These are phyloP conservation scores for Epicoccum sorghinum DNA, from an alignment of 2,329 filamentous ascomycete genomes.

Conservation along the genomic window DNA sequence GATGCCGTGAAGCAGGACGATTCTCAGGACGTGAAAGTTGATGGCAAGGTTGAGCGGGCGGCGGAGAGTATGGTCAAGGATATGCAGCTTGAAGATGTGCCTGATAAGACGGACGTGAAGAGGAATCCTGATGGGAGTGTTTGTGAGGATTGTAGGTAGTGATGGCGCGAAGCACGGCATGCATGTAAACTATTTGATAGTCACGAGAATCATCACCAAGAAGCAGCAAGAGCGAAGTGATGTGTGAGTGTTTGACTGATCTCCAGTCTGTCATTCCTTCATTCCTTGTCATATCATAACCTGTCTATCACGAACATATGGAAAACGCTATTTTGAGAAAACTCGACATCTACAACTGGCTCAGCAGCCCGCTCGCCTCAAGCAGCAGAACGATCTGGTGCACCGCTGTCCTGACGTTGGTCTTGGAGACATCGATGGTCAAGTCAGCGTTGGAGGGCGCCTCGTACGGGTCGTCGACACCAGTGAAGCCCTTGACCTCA, in stretches of 20 bases:
- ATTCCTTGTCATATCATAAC: neutral
- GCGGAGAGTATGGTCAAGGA: constrained; percentile 9
- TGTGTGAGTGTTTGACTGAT: too few relatives aligned
- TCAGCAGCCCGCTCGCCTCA: constrained; percentile 86
- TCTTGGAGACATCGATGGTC: constrained; percentile 82
- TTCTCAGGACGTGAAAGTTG: neutral
- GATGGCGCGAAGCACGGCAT: too few relatives aligned
- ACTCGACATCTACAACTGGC: constrained; percentile 51
- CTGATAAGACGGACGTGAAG: constrained; percentile 22
- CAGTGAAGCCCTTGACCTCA: constrained; percentile 97
- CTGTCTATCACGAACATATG: too few relatives aligned
- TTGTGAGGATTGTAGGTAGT: constrained; percentile 43
- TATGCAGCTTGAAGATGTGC: constrained; percentile 1
- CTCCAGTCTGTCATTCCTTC: neutral
- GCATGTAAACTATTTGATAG: too few relatives aligned
- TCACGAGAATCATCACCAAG: too few relatives aligned
- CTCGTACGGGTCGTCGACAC: constrained; percentile 98
- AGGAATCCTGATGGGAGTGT: constrained; percentile 43
- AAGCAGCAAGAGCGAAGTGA: too few relatives aligned
- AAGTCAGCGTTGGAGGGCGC: constrained; percentile 79
- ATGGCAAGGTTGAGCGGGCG: neutral
- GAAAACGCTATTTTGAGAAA: too few relatives aligned
- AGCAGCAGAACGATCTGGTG: constrained; percentile 95
- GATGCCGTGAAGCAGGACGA: constrained; percentile 20
- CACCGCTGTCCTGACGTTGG: constrained; percentile 87